Evolutionary conservation across 164 flowering plant species (phyloP), one percentile per base, ranked within the genome.

Genomic region (Vitis riparia): DNA sequence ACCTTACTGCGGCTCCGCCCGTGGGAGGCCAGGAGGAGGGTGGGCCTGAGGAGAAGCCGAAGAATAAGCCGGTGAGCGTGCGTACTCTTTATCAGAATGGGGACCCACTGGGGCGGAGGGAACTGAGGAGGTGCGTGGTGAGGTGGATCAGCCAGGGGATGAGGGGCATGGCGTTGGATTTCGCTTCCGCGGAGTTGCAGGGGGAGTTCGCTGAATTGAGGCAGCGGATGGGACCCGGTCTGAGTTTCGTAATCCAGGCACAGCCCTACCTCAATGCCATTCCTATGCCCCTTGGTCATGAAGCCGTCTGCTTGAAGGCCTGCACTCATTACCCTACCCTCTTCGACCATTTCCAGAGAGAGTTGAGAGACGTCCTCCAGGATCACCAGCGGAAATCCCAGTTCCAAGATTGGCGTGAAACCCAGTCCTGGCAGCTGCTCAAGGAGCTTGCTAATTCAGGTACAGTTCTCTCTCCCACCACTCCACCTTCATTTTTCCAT

Each of bases 281-380:
- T 23, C 97, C 97, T 2, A 94, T 94, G 92, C 98, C 98, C 6
- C 75, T 75, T 5, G 97, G 98, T 15, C 72, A 83, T 8, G 97
- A 94, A 75, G 80, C 91, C 11, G 62, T 85, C n/a, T 91, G 98
- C 76, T 77, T 94, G 73, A 94, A 92, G 80, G 88, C 88, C 13
- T 80, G 88, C 77, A 87, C 94, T 23, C 98, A 94, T 70, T 94
- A 94, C 68, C 93, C 97, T 14, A 94, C 97, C 17, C 84, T 94
- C 51, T 87, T 94, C 61, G 97, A 94, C 69, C 86, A 94, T 63
- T 94, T 91, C 81, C 98, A 94, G 80, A 77, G 98, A 59, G 98
- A 94, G 75, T 79, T 94, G 68, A 76, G 88, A 6, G 90, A 90
- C 53, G 90, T 89, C 62, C 86, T 91, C 11, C 84, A 83, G 62